phyloP scores from a whole-genome alignment of 495 filamentous ascomycete species.

The Talaromyces borbonicus region DNA sequence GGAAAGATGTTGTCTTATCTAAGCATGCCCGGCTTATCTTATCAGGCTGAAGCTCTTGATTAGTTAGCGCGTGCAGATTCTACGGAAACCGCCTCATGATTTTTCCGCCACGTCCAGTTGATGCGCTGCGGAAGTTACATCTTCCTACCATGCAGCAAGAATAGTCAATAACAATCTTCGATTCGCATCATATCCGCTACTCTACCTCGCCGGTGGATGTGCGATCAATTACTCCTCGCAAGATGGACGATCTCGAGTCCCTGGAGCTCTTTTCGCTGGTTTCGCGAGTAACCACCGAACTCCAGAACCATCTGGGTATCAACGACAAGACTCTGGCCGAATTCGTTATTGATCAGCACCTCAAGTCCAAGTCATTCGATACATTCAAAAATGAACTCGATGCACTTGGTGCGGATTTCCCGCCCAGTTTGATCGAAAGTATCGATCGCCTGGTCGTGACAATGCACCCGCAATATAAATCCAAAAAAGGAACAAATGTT shows the following conservation, averaged over 20 bases:
- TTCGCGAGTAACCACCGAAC: slow-evolving; percentile 86
- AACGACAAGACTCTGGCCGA: slow-evolving; percentile 91
- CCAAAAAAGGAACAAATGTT: slow-evolving; percentile 28
- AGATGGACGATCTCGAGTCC: slow-evolving; percentile 83
- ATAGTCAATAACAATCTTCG: neutral
- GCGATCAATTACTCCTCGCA: slow-evolving; percentile 2
- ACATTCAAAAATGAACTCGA: slow-evolving; percentile 65
- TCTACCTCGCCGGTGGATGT: slow-evolving; percentile 2
- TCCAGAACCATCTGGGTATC: slow-evolving; percentile 89
- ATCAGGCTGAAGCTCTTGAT: slow-evolving; percentile 29
- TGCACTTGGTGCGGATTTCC: slow-evolving; percentile 76
- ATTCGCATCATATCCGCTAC: neutral
- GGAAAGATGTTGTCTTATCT: too few relatives aligned
- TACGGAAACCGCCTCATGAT: slow-evolving; percentile 22
- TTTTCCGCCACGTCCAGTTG: slow-evolving; percentile 32
- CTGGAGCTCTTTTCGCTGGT: slow-evolving; percentile 90
- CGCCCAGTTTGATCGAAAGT: slow-evolving; percentile 79
- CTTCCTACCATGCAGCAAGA: slow-evolving; percentile 11
- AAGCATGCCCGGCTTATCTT: slow-evolving; percentile 22
- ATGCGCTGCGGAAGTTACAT: too few relatives aligned
- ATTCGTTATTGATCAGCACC: slow-evolving; percentile 84
- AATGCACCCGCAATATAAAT: slow-evolving; percentile 82
- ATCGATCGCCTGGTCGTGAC: slow-evolving; percentile 79
- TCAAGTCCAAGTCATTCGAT: slow-evolving; percentile 55
- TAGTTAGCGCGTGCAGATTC: neutral